phyloP scores from a whole-genome alignment of 1,284 basidiomycete species.

The Pascua sp. region DNA sequence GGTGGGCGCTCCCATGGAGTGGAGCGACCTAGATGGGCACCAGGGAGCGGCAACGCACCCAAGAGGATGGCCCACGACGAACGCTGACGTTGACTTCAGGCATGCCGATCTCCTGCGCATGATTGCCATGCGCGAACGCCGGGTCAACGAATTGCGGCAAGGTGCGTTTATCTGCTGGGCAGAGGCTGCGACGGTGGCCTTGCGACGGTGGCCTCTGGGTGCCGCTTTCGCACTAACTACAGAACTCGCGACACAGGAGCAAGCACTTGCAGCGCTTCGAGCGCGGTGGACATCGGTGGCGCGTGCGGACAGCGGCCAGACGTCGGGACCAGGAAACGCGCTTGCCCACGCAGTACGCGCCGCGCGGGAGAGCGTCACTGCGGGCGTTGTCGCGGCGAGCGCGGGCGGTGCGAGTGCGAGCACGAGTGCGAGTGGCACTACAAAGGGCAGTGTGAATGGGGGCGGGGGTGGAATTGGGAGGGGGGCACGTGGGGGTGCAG shows the following conservation, averaged over 20 bases:
- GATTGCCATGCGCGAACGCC: constrained; percentile 40
- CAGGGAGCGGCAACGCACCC: not conserved
- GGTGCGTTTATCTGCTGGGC: constrained; percentile 23
- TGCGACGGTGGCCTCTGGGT: too few species aligned
- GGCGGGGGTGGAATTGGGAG: too few species aligned
- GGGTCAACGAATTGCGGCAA: constrained; percentile 39
- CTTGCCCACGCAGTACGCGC: too few species aligned
- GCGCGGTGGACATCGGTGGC: constrained; percentile 35
- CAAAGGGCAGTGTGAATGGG: too few species aligned
- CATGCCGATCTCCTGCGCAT: constrained; percentile 38
- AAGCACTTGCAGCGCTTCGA: constrained; percentile 33
- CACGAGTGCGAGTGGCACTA: too few species aligned
- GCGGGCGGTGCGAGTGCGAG: too few species aligned
- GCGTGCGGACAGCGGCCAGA: constrained; percentile 7
- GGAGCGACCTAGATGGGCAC: not conserved
- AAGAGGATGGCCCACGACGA: not conserved
- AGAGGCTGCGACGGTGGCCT: too few species aligned
- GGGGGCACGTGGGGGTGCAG: too few species aligned
- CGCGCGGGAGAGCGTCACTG: too few species aligned
- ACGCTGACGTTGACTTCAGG: constrained; percentile 20
- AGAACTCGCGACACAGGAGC: constrained; percentile 39
- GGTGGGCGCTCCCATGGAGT: not conserved
- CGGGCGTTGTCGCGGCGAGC: too few species aligned
- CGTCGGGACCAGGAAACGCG: not conserved
- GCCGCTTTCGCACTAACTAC: not conserved